These are phyloP conservation scores for Cordyceps tenuipes DNA, from an alignment of 2,329 filamentous ascomycete genomes.

Conservation along the genomic window DNA sequence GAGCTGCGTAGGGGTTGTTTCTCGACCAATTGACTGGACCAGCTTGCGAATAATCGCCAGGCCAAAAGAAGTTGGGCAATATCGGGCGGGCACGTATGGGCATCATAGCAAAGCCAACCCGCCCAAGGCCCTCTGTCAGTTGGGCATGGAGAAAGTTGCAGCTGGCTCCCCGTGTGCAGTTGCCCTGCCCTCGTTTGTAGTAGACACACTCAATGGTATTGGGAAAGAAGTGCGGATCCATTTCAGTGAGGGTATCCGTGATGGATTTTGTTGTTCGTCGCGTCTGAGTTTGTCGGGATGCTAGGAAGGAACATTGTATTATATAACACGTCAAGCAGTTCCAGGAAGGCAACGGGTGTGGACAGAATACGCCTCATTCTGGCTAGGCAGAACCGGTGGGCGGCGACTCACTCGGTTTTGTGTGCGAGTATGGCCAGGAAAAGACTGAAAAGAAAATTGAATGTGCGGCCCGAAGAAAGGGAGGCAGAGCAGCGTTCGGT, in stretches of 20 bases:
- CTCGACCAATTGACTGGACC: background rate
- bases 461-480: background rate
- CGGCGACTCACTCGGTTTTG: background rate
- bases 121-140: background rate
- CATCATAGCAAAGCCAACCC: background rate
- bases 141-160: background rate
- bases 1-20: background rate
- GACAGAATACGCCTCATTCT: background rate
- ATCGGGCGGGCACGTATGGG: background rate
- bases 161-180: background rate
- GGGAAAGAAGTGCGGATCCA: background rate
- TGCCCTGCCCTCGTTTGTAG: background rate
- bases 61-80: background rate
- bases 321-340: background rate
- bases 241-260: background rate
- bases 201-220: background rate
- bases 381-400: background rate
- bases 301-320: background rate
- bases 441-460: background rate
- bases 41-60: background rate
- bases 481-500: background rate
- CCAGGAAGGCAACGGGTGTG: background rate
- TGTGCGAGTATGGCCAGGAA: background rate
- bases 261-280: background rate
- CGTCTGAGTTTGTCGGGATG: background rate